Evolutionary conservation across 495 filamentous ascomycete species (phyloP).

Genomic region (Penicillium lividum): DNA sequence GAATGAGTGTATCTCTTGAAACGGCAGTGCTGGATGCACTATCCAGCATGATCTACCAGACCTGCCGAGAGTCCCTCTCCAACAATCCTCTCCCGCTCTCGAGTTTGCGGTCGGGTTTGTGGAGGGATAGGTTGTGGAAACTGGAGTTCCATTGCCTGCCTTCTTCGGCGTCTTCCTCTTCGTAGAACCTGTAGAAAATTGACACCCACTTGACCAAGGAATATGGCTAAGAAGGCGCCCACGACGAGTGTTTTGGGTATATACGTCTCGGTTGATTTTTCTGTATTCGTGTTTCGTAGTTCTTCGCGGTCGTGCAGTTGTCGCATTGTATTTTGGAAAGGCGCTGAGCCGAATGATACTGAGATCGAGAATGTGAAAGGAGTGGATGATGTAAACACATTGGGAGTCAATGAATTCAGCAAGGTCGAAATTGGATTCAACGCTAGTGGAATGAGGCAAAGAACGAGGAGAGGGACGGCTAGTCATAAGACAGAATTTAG

Average conservation of each 20-base stretch:
- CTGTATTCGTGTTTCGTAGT: neutral
- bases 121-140: conserved; percentile 29
- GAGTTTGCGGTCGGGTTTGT: conserved; percentile 6
- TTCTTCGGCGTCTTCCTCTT: conserved; percentile 25
- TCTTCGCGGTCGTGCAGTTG: conserved; percentile 8
- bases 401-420: conserved; percentile 27
- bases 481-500: conserved; percentile 51
- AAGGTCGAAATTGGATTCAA: conserved; percentile 25
- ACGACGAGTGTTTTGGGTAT: conserved; percentile 40
- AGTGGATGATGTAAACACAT: conserved; percentile 34
- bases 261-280: conserved; percentile 25
- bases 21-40: neutral
- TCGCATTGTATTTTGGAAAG: conserved; percentile 13
- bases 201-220: conserved; percentile 36
- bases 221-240: conserved; percentile 37
- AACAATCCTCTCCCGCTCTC: conserved; percentile 16
- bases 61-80: conserved; percentile 16
- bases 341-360: conserved; percentile 35
- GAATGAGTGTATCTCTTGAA: neutral
- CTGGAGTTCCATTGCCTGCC: conserved; percentile 25
- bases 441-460: conserved; percentile 34
- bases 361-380: conserved; percentile 44
- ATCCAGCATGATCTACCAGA: neutral
- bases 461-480: conserved; percentile 48
- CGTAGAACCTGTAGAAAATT: conserved; percentile 37